Evolutionary conservation across 352 stramenopile genomes (phyloP).

Genomic region (Globisporangium paroecandrum): DNA sequence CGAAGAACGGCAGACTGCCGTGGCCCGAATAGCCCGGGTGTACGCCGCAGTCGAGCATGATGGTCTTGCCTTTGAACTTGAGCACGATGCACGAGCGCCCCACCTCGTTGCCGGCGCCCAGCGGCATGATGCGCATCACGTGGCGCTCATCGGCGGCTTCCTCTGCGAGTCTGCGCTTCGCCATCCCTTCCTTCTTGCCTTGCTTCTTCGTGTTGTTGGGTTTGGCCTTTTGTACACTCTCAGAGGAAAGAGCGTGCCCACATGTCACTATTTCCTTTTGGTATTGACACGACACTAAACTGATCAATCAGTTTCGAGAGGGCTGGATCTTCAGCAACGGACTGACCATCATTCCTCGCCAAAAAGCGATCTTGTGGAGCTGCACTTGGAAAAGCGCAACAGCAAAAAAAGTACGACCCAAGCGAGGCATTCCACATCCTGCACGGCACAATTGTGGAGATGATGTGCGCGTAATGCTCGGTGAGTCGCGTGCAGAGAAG

Average conservation of each 20-base stretch:
- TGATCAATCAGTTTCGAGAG: not conserved
- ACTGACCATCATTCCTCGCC: not conserved
- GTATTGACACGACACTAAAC: not conserved
- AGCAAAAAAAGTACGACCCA: no score
- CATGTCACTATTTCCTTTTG: not conserved
- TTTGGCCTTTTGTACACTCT: not conserved
- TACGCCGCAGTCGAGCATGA: conserved; percentile 93
- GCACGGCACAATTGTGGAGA: no score
- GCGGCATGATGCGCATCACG: conserved; percentile 92
- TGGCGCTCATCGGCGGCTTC: conserved; percentile 81
- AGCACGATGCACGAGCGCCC: conserved; percentile 99
- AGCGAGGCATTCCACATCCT: no score
- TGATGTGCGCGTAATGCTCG: no score
- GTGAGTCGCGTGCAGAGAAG: no score
- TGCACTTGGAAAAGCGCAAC: not conserved
- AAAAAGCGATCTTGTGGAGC: not conserved
- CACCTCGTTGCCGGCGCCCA: conserved; percentile 98
- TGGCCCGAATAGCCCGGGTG: conserved; percentile 94
- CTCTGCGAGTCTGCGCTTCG: conserved; percentile 71
- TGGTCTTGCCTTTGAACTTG: conserved; percentile 98
- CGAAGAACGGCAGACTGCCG: conserved; percentile 97
- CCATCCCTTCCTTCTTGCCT: conserved; percentile 29
- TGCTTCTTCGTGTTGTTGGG: not conserved
- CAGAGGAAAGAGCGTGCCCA: not conserved
- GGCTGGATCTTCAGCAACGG: not conserved